Conservation (phyloP, 192 early-diverging fungal genomes). For the Podila epigama region DNA sequence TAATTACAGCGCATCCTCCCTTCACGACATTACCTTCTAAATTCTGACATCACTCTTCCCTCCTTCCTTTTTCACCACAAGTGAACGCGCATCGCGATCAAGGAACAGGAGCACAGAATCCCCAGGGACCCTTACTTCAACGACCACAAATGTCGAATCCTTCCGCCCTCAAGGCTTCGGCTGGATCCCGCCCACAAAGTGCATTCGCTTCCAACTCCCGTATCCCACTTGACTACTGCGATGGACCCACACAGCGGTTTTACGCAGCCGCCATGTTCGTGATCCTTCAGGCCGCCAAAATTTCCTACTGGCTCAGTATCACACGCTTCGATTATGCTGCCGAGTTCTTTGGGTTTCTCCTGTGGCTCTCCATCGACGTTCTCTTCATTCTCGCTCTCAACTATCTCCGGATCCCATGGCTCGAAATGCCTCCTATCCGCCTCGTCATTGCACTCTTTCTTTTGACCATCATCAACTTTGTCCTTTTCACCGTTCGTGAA, state of each 20-base stretch:
- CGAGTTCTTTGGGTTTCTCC: slow-evolving; percentile 45
- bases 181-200: slow-evolving; percentile 14
- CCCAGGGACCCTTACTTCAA: neutral
- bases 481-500: slow-evolving; percentile 31
- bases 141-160: slow-evolving; percentile 16
- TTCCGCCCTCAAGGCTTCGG: slow-evolving; percentile 22
- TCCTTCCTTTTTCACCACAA: too few species aligned
- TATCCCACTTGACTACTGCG: slow-evolving; percentile 42
- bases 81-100: neutral
- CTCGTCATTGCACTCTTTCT: slow-evolving; percentile 25
- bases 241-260: slow-evolving; percentile 52
- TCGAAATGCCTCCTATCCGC: slow-evolving; percentile 50
- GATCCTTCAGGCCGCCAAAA: slow-evolving; percentile 50
- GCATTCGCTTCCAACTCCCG: slow-evolving; percentile 34
- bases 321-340: slow-evolving; percentile 43
- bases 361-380: slow-evolving; percentile 50
- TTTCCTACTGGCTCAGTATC: slow-evolving; percentile 32
- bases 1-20: too few species aligned
- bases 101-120: neutral
- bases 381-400: slow-evolving; percentile 46
- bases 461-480: slow-evolving; percentile 35
- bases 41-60: too few species aligned
- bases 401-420: slow-evolving; percentile 57
- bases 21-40: too few species aligned
- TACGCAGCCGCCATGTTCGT: slow-evolving; percentile 50